Percentiles rank a stretch among this genome's conserved stretches.
Evolutionary conservation across 208 protist species (phyloP).

Genomic region (Leishmania tarentolae): DNA sequence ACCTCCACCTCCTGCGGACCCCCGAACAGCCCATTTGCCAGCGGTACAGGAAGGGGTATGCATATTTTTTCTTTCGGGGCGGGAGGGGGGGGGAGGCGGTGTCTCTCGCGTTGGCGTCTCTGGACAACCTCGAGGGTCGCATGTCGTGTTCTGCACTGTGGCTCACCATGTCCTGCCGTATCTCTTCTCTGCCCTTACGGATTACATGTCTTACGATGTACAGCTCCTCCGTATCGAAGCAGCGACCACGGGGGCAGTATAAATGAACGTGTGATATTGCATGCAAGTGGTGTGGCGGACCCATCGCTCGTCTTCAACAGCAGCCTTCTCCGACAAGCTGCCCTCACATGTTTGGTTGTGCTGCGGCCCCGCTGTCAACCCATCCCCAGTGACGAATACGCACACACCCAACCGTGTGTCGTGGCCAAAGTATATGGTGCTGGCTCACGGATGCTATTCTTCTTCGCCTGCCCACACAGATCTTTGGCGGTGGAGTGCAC

Average conservation of each 20-base stretch:
- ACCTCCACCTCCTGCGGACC: background rate
- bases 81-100: background rate
- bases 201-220: slow-evolving; percentile 3
- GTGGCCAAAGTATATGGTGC: background rate
- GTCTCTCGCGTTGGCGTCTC: background rate
- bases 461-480: background rate
- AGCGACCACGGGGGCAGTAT: background rate
- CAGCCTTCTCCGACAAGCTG: background rate
- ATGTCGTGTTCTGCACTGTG: background rate
- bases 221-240: background rate
- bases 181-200: background rate
- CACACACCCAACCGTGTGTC: background rate
- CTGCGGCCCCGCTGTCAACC: background rate
- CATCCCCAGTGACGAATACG: background rate
- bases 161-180: background rate
- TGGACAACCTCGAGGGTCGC: background rate
- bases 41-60: background rate
- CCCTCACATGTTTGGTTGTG: background rate
- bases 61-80: background rate
- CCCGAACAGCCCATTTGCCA: background rate
- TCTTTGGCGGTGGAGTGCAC: background rate
- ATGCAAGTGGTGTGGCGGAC: background rate
- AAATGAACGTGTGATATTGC: background rate
- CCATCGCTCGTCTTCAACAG: background rate
- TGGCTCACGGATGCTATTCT: background rate